Conservation (phyloP, 179 eudicot species). For the Actinidia polygama region DNA sequence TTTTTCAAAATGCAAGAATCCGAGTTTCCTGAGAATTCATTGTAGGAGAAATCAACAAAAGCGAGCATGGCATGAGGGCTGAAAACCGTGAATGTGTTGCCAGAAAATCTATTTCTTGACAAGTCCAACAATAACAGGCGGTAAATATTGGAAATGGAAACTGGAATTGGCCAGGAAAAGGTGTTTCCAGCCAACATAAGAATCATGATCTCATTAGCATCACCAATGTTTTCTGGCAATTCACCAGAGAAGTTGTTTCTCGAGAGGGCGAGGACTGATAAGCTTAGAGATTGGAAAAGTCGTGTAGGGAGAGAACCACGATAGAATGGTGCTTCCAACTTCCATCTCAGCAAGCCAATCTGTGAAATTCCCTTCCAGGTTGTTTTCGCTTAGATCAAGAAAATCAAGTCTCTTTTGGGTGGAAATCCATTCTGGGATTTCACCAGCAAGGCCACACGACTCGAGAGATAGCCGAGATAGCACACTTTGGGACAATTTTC, state of each 20-base stretch:
- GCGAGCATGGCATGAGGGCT: slow-evolving; percentile 46
- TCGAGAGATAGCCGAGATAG: slow-evolving; percentile 43
- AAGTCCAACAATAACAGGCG: slow-evolving; percentile 54
- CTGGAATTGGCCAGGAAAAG: slow-evolving; percentile 58
- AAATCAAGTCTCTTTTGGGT: slow-evolving; percentile 48
- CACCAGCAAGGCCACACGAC: slow-evolving; percentile 48
- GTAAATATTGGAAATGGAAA: slow-evolving; percentile 46
- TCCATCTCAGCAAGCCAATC: slow-evolving; percentile 62
- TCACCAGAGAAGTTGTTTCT: slow-evolving; percentile 61
- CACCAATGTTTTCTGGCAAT: slow-evolving; percentile 55
- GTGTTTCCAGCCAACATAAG: slow-evolving; percentile 55
- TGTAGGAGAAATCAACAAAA: slow-evolving; percentile 54
- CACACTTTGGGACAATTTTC: slow-evolving; percentile 43
- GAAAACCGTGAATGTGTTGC: slow-evolving; percentile 45
- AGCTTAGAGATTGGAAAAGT: slow-evolving; percentile 45
- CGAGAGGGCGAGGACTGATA: slow-evolving; percentile 52
- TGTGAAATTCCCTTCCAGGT: slow-evolving; percentile 48
- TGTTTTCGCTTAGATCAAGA: slow-evolving; percentile 54
- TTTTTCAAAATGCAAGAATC: slow-evolving; percentile 49
- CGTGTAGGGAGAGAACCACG: slow-evolving; percentile 54
- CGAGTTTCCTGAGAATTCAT: slow-evolving; percentile 35
- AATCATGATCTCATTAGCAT: slow-evolving; percentile 47
- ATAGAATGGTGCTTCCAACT: slow-evolving; percentile 47
- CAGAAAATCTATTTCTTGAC: slow-evolving; percentile 58
- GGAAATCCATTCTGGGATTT: slow-evolving; percentile 58